A percentile compares a stretch with the other conserved stretches of the same genome.
These are phyloP conservation scores for Scutellaria barbata DNA, from an alignment of 257 asterid species.

Conservation along the genomic window DNA sequence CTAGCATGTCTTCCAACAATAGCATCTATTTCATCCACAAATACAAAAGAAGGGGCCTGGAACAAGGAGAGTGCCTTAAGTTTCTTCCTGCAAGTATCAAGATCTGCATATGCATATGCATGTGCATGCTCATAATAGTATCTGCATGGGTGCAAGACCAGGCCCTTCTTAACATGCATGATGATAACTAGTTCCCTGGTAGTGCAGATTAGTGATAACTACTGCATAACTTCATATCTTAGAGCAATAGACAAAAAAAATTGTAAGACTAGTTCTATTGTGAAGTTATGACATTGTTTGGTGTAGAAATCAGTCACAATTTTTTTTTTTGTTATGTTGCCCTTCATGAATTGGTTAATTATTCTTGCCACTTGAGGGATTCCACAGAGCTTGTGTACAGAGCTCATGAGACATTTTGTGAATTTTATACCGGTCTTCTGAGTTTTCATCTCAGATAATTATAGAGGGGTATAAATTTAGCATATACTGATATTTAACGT, in stretches of 20 bases:
- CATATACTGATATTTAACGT: slow-evolving; percentile 9
- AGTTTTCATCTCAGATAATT: slow-evolving; percentile 17
- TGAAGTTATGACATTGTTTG: slow-evolving; percentile 11
- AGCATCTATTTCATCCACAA: slow-evolving; percentile 99
- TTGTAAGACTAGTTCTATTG: neutral
- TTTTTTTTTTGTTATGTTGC: slow-evolving; percentile 1
- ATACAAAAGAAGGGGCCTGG: slow-evolving; percentile 97
- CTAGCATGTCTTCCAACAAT: slow-evolving; percentile 97
- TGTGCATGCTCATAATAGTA: neutral
- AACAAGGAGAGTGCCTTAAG: slow-evolving; percentile 33
- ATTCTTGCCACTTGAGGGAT: slow-evolving; percentile 14
- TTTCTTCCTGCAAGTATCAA: slow-evolving; percentile 31
- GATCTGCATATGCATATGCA: neutral
- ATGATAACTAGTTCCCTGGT: neutral
- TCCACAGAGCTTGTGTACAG: slow-evolving; percentile 7
- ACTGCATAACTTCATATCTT: neutral
- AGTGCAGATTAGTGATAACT: slow-evolving; percentile 2
- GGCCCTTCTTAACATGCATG: slow-evolving; percentile 18
- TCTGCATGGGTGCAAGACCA: slow-evolving; percentile 8
- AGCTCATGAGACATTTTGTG: neutral
- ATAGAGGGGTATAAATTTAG: neutral
- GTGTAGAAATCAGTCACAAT: slow-evolving; percentile 25
- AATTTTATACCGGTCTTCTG: neutral
- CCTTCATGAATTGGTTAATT: slow-evolving; percentile 21
- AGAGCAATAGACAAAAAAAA: neutral